phyloP scores from a whole-genome alignment of 2,329 filamentous ascomycete species.

The Didymellaceae sp. region DNA sequence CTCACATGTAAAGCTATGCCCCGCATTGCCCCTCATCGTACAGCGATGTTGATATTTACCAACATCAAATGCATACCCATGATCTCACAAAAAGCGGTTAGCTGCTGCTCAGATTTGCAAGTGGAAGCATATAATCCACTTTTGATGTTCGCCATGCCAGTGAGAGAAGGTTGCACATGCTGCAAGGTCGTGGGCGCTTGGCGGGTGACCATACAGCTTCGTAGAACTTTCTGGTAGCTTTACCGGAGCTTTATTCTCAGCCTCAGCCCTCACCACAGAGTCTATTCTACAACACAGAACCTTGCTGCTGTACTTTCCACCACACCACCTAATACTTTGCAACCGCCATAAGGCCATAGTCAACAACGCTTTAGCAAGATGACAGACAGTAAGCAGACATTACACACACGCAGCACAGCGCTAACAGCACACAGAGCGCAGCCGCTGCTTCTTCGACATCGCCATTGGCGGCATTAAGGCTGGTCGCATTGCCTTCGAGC shows the following conservation, averaged over 20 bases:
- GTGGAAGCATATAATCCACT: neutral
- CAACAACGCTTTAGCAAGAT: slow-evolving; percentile 26
- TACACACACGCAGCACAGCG: neutral
- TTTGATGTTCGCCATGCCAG: neutral
- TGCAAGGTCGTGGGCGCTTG: slow-evolving; percentile 29
- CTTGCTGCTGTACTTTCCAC: neutral
- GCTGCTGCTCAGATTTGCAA: neutral
- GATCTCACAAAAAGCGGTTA: neutral
- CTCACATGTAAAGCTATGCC: slow-evolving; percentile 13
- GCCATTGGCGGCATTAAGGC: slow-evolving; percentile 74
- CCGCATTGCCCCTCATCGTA: slow-evolving; percentile 38
- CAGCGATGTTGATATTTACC: slow-evolving; percentile 20
- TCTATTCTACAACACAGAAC: neutral
- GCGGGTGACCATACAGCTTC: slow-evolving; percentile 26
- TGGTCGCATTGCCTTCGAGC: slow-evolving; percentile 85
- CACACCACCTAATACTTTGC: neutral
- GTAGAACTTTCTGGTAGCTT: slow-evolving; percentile 47
- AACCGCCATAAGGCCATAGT: neutral
- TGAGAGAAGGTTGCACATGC: slow-evolving; percentile 5
- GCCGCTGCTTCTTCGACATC: slow-evolving; percentile 93
- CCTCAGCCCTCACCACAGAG: slow-evolving; percentile 21
- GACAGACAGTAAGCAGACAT: slow-evolving; percentile 36
- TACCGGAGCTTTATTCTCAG: slow-evolving; percentile 28
- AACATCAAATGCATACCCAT: neutral
- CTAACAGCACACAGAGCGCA: slow-evolving; percentile 59